Evolutionary conservation across 2,329 filamentous ascomycete species (phyloP).

Genomic region (Neofusicoccum umdonicola): DNA sequence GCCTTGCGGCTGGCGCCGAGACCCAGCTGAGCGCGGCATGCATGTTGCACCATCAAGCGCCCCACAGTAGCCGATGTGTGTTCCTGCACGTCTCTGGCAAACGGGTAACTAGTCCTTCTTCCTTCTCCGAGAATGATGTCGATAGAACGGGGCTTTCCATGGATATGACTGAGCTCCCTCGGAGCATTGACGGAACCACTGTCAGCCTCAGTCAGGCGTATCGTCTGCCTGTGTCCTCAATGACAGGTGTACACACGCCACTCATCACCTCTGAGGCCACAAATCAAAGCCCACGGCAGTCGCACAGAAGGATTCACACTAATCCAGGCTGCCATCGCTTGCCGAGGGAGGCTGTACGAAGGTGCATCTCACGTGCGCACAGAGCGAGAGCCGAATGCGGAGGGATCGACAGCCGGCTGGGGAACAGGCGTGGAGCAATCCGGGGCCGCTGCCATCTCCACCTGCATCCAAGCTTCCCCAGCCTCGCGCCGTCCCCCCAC

Average conservation of each 20-base stretch:
- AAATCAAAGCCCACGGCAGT: not conserved
- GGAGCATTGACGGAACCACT: not conserved
- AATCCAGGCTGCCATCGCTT: not conserved
- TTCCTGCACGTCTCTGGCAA: not conserved
- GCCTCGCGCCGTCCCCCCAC: not conserved
- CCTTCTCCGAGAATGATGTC: not conserved
- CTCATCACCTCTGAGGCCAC: not conserved
- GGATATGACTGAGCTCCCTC: not conserved
- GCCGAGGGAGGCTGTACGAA: constrained; percentile 1
- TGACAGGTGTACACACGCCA: not conserved
- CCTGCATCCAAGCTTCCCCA: not conserved
- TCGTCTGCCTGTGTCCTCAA: not conserved
- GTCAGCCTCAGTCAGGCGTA: not conserved
- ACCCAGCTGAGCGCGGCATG: not conserved
- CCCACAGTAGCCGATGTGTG: not conserved
- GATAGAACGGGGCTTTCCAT: not conserved
- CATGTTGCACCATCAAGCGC: not conserved
- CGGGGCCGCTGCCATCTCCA: not conserved
- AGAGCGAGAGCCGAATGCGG: not conserved
- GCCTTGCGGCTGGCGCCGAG: constrained; percentile 10
- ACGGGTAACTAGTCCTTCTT: not conserved
- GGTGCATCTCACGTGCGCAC: not conserved
- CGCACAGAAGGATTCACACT: constrained; percentile 8
- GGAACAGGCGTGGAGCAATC: not conserved
- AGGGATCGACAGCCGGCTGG: not conserved